Conservation (phyloP, 805 yeast genomes). For the Candida taoyuanica region DNA sequence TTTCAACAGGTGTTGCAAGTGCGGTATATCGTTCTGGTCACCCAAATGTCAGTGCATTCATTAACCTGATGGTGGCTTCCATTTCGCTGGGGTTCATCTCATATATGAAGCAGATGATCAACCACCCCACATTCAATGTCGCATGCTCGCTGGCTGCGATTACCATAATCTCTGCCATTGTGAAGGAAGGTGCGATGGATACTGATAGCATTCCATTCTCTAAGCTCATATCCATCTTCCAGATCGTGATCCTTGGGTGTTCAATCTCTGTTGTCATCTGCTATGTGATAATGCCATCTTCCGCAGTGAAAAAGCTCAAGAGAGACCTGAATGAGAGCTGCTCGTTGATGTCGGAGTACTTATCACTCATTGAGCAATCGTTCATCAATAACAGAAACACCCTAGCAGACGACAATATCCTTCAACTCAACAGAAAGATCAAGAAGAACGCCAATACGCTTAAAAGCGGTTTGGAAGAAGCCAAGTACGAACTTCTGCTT, state of each 20-base stretch:
- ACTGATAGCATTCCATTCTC: constrained; percentile 51
- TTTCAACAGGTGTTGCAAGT: constrained; percentile 49
- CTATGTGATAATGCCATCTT: constrained; percentile 57
- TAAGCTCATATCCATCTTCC: constrained; percentile 48
- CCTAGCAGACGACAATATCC: constrained; percentile 31
- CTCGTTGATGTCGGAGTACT: constrained; percentile 45
- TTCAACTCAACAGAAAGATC: constrained; percentile 32
- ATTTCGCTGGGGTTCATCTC: constrained; percentile 62
- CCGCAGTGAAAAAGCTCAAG: constrained; percentile 47
- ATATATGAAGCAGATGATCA: constrained; percentile 61
- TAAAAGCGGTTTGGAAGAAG: constrained; percentile 45
- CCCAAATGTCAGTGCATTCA: constrained; percentile 44
- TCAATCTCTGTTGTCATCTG: constrained; percentile 55
- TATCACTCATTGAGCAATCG: constrained; percentile 43
- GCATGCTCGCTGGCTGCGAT: constrained; percentile 78
- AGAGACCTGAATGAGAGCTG: constrained; percentile 45
- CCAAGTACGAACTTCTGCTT: constrained; percentile 54
- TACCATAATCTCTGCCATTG: constrained; percentile 61
- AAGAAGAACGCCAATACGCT: constrained; percentile 38
- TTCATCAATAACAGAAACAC: constrained; percentile 42
- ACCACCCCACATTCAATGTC: constrained; percentile 68
- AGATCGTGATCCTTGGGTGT: constrained; percentile 59
- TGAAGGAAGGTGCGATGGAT: constrained; percentile 68
- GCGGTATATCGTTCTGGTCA: constrained; percentile 39
- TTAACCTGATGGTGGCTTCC: constrained; percentile 51